These are phyloP conservation scores for Alternaria ventricosa DNA, from an alignment of 2,329 filamentous ascomycete genomes.

Conservation along the genomic window DNA sequence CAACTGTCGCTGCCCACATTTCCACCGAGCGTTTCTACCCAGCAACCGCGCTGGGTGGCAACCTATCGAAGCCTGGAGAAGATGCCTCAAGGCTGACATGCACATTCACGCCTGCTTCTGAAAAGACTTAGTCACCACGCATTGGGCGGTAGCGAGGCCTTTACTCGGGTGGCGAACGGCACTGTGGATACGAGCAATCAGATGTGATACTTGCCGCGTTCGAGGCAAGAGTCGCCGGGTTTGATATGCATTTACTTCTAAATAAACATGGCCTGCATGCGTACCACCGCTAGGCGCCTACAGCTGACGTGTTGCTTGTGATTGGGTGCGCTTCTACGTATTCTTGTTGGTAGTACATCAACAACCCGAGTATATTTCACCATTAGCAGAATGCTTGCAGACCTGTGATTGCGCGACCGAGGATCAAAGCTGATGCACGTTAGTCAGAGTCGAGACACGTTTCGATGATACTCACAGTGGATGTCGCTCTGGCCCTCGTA, in stretches of 20 bases:
- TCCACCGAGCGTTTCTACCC: constrained; percentile 39
- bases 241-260: constrained; percentile 27
- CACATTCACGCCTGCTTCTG: constrained; percentile 24
- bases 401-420: constrained; percentile 63
- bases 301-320: constrained; percentile 6
- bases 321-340: not conserved
- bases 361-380: not conserved
- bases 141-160: constrained; percentile 18
- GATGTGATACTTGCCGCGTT: constrained; percentile 27
- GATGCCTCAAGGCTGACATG: constrained; percentile 28
- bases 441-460: constrained; percentile 22
- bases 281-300: constrained; percentile 19
- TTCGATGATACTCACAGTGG: constrained; percentile 70
- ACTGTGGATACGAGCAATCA: constrained; percentile 20
- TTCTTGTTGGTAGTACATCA: constrained; percentile 13
- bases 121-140: constrained; percentile 21
- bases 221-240: constrained; percentile 18
- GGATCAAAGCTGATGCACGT: constrained; percentile 54
- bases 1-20: constrained; percentile 26
- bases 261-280: constrained; percentile 23
- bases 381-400: constrained; percentile 77
- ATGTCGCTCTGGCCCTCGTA: constrained; percentile 99
- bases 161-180: constrained; percentile 11
- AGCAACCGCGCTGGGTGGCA: constrained; percentile 34
- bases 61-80: constrained; percentile 39